Conservation (phyloP, 345 rosid species). For the sweet orange (Citrus sinensis) region DVS_A1.0 CM039168.1:28556001-28556500, state of each 20-base stretch:
- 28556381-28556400: too few relatives aligned
- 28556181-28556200: not conserved
- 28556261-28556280: not conserved
- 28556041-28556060: not conserved
- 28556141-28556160: not conserved
- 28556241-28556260: not conserved
- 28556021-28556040: not conserved
- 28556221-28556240: not conserved
- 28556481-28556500: too few relatives aligned
- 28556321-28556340: too few relatives aligned
- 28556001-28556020: not conserved
- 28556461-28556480: too few relatives aligned
- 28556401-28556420: too few relatives aligned
- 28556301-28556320: too few relatives aligned
- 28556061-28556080: too few relatives aligned
- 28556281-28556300: too few relatives aligned
- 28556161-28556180: conserved; percentile 8
- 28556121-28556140: conserved; percentile 4
- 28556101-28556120: not conserved
- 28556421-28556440: too few relatives aligned
- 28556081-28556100: conserved; percentile 5
- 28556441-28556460: too few relatives aligned
- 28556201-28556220: not conserved
- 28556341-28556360: too few relatives aligned
- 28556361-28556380: too few relatives aligned